phyloP scores from a whole-genome alignment of 139 green algal genomes.

The Dunaliella primolecta region DNA sequence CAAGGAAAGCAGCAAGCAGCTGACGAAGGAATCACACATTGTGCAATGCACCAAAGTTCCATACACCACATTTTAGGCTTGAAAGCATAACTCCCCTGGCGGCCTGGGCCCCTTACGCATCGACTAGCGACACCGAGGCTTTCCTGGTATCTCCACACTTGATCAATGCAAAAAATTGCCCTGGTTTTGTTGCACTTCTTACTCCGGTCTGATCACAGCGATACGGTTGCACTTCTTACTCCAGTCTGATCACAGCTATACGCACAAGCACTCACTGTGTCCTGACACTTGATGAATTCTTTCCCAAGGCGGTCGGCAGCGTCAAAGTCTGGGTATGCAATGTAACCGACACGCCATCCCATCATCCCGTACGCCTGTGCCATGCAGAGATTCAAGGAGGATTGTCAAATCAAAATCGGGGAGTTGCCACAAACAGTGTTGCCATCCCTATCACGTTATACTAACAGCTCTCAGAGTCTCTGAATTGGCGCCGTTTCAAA shows the following conservation, averaged over 20 bases:
- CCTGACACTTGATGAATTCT: constrained; percentile 65
- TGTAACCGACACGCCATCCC: constrained; percentile 87
- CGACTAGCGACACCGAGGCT: no score
- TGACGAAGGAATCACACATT: background rate
- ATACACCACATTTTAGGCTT: no score
- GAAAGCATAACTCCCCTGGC: no score
- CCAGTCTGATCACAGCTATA: constrained; percentile 18
- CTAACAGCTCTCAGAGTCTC: no score
- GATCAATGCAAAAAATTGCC: background rate
- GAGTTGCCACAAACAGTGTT: background rate
- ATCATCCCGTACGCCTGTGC: constrained; percentile 82
- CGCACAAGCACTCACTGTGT: constrained; percentile 33
- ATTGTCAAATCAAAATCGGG: background rate
- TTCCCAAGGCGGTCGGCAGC: constrained; percentile 7
- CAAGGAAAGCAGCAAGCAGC: background rate
- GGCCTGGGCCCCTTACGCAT: no score
- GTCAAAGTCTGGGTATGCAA: constrained; percentile 53
- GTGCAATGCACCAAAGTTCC: no score
- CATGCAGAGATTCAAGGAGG: background rate
- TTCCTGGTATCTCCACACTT: background rate
- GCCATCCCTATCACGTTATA: background rate
- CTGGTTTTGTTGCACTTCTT: background rate
- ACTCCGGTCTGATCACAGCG: background rate
- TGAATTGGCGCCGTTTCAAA: no score
- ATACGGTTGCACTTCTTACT: no score